Evolutionary conservation across 2,329 filamentous ascomycete species (phyloP).

Genomic region (Diaporthe citri): DNA sequence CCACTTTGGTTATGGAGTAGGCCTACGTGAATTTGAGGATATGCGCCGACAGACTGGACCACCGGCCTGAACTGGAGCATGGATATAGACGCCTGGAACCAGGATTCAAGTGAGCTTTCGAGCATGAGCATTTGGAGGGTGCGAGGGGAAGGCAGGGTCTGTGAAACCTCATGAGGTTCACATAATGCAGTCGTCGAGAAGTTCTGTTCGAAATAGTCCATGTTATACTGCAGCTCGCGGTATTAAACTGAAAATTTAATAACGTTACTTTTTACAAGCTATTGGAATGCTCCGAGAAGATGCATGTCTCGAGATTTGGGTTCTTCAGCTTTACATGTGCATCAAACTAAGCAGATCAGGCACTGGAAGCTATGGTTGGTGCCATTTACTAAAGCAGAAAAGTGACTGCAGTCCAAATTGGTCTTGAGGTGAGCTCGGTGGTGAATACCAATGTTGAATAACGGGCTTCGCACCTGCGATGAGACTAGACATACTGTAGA

Average conservation of each 20-base stretch:
- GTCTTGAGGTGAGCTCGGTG: neutral
- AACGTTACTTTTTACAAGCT: neutral
- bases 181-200: constrained; percentile 17
- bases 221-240: constrained; percentile 31
- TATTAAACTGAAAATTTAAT: constrained; percentile 24
- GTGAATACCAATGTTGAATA: neutral
- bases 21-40: neutral
- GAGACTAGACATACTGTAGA: too few species aligned
- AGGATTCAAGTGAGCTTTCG: neutral
- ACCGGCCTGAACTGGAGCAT: neutral
- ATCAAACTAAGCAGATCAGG: too few species aligned
- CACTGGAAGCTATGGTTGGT: neutral
- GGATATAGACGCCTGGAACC: neutral
- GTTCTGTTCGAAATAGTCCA: neutral
- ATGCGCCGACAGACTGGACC: neutral
- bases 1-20: neutral
- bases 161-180: neutral
- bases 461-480: neutral
- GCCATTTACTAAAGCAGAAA: neutral
- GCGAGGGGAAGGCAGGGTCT: neutral
- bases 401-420: neutral
- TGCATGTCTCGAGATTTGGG: too few species aligned
- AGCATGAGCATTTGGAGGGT: neutral
- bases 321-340: neutral
- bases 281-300: neutral